Evolutionary conservation across 2,329 filamentous ascomycete species (phyloP), one percentile per base, ranked within the genome.

Genomic region (Ilyonectria robusta): DNA sequence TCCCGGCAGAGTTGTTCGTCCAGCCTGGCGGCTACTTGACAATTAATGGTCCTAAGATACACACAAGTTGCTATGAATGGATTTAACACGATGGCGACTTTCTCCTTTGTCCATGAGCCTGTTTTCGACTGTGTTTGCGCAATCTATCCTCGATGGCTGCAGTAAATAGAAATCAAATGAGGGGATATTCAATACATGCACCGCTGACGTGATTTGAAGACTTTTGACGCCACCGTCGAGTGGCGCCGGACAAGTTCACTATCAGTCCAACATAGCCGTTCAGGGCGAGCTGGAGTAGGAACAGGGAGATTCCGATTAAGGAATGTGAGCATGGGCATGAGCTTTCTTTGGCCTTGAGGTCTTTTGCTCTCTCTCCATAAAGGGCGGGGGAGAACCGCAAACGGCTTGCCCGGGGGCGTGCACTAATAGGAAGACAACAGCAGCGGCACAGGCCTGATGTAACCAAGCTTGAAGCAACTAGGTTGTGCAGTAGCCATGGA

Each of bases 131-230:
- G n/a, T 29, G 40, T 21, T 17, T 31, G 33, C 31, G 26, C 23
- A 55, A 33, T 40, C 29, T 42, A 26, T 46, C 46, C 26, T 19
- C 23, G 17, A 23, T 8, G 4, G n/a, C n/a, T 26, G 26, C 15
- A 21, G 29, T 55, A 47, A 17, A 55, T 33, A 31, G 26, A 44
- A 44, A 40, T 26, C 42, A 56, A 56, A 54, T 50, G 57, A 54
- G 48, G 57, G 29, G 40, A 37, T 59, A 46, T 40, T 44, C 29
- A 44, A 29, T 44, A 46, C 19, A 11, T 46, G 31, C 23, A 42
- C 7, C 23, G 29, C 56, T 65, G 62, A 61, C 62, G 62, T 61
- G 51, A 60, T 61, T 40, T 51, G 50, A 19, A 46, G 50, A 17
- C 31, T 29, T 53, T 56, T 61, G 23, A 51, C 62, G 62, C 57